Percentiles rank a stretch among this genome's conserved stretches.
phyloP scores from a whole-genome alignment of 768 basidiomycete species.

The Suillus alpinus region DNA sequence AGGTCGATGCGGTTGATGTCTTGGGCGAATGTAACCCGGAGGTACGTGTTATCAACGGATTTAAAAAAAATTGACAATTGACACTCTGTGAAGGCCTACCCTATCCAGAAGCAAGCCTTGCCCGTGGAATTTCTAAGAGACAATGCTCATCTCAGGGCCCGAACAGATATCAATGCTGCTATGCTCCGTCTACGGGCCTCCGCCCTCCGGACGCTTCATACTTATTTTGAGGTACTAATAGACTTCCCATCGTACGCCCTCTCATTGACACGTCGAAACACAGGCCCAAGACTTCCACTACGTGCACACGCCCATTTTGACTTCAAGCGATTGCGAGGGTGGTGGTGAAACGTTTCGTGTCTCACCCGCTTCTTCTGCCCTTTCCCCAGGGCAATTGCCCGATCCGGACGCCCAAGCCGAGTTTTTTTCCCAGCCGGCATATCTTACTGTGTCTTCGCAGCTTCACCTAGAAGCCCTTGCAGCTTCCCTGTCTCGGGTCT shows the following conservation, averaged over 20 bases:
- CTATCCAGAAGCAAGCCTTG: slow-evolving; percentile 87
- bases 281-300: slow-evolving; percentile 78
- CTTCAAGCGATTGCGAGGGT: slow-evolving; percentile 92
- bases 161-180: slow-evolving; percentile 68
- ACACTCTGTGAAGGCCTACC: slow-evolving; percentile 59
- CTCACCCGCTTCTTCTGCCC: slow-evolving; percentile 34
- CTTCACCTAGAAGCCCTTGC: slow-evolving; percentile 91
- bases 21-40: slow-evolving; percentile 60
- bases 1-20: slow-evolving; percentile 45
- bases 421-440: slow-evolving; percentile 75
- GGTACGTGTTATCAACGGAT: slow-evolving; percentile 28
- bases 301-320: slow-evolving; percentile 84
- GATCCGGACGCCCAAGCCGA: slow-evolving; percentile 33
- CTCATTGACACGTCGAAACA: slow-evolving; percentile 13
- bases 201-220: slow-evolving; percentile 53
- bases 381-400: slow-evolving; percentile 12
- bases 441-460: slow-evolving; percentile 94
- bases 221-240: slow-evolving; percentile 65
- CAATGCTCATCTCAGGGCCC: slow-evolving; percentile 81
- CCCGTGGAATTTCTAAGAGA: slow-evolving; percentile 80
- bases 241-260: slow-evolving; percentile 3
- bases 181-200: slow-evolving; percentile 72
- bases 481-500: slow-evolving; percentile 75
- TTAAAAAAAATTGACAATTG: slow-evolving; percentile 12
- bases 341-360: slow-evolving; percentile 90